These are phyloP conservation scores for Fusarium camptoceras DNA, from an alignment of 2,329 filamentous ascomycete genomes.

Conservation along the genomic window DNA sequence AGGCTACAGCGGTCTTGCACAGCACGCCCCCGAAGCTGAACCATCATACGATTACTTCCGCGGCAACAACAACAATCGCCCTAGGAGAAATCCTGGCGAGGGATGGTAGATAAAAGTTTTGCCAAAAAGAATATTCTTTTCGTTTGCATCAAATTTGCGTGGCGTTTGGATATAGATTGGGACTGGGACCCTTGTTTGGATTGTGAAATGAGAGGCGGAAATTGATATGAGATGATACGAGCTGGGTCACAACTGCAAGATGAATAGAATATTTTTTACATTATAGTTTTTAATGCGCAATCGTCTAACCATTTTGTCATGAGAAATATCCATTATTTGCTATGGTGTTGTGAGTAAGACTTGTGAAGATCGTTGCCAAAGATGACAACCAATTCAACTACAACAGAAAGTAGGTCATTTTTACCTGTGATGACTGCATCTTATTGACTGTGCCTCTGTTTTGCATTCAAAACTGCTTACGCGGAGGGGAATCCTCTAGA, in stretches of 20 bases:
- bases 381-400: not conserved
- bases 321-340: not conserved
- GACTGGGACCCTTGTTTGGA: conserved; percentile 15
- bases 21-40: conserved; percentile 57
- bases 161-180: conserved; percentile 50
- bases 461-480: conserved; percentile 1
- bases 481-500: not conserved
- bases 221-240: conserved; percentile 28
- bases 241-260: conserved; percentile 21
- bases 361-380: not conserved
- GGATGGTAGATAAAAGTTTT: conserved; percentile 51
- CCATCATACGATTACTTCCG: conserved; percentile 69
- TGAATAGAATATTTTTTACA: conserved; percentile 29
- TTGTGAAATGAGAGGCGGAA: conserved; percentile 30
- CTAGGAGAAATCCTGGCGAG: conserved; percentile 52
- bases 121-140: conserved; percentile 12
- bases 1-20: conserved; percentile 70
- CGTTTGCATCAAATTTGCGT: conserved; percentile 41
- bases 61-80: conserved; percentile 48
- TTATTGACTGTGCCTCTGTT: conserved; percentile 4
- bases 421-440: not conserved
- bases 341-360: not conserved
- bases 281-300: conserved; percentile 40
- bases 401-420: not conserved
- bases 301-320: conserved; percentile 10